Percentiles rank a stretch among this genome's conserved stretches.
phyloP scores from a whole-genome alignment of 2,329 filamentous ascomycete genomes.

The Calonectria henricotiae region DNA sequence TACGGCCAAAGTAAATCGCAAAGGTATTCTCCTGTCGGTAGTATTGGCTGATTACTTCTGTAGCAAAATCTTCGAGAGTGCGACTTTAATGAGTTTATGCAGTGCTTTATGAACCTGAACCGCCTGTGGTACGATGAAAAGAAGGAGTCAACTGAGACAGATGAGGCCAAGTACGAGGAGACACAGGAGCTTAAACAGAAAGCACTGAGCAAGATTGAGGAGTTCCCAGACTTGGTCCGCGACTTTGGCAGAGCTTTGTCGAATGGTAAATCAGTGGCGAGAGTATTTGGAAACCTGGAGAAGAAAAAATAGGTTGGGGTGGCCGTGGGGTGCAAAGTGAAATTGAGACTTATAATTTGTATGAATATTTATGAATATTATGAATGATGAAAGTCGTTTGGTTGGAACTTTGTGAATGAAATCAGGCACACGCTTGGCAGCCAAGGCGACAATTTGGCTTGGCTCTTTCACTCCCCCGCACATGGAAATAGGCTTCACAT shows the following conservation, averaged over 20 bases:
- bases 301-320: background rate
- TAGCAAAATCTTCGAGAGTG: slow-evolving; percentile 49
- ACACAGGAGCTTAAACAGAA: slow-evolving; percentile 45
- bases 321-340: background rate
- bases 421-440: background rate
- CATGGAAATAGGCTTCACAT: too few species aligned
- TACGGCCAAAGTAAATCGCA: slow-evolving; percentile 46
- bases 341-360: background rate
- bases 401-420: background rate
- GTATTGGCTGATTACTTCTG: background rate
- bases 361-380: slow-evolving; percentile 10
- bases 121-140: slow-evolving; percentile 36
- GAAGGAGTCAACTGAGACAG: slow-evolving; percentile 21
- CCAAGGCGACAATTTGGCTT: background rate
- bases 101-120: slow-evolving; percentile 39
- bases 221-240: slow-evolving; percentile 51
- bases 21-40: background rate
- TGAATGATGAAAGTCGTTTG: background rate
- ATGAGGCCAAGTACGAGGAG: slow-evolving; percentile 32
- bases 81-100: slow-evolving; percentile 51
- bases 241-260: slow-evolving; percentile 52
- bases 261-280: slow-evolving; percentile 39
- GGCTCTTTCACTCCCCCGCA: background rate
- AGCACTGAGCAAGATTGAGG: slow-evolving; percentile 48
- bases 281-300: slow-evolving; percentile 17